These are phyloP conservation scores for Globisporangium paroecandrum DNA, from an alignment of 352 stramenopile genomes.

Conservation along the genomic window DNA sequence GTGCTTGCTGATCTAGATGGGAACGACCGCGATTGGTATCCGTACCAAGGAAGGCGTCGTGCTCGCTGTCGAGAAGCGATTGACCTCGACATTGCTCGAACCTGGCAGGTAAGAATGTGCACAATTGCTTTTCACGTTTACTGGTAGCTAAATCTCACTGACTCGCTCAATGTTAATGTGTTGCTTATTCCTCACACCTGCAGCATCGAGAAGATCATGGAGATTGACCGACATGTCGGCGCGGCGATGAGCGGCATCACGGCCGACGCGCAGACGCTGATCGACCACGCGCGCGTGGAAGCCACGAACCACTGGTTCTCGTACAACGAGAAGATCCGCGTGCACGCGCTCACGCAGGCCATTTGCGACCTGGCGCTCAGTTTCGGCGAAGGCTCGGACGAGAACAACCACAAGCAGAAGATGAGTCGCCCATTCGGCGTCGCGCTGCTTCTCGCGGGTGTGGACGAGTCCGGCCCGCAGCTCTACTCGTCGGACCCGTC, in stretches of 20 bases:
- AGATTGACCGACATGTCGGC: constrained; percentile 98
- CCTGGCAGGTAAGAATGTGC: constrained; percentile 57
- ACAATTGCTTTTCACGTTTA: no score
- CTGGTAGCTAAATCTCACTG: no score
- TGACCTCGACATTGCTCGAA: constrained; percentile 96
- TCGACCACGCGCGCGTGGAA: constrained; percentile 99
- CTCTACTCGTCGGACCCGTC: constrained; percentile 98
- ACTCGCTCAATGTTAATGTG: neutral
- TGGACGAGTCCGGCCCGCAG: constrained; percentile 92
- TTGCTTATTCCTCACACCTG: constrained; percentile 3
- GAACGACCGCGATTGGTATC: constrained; percentile 97
- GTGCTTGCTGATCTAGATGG: constrained; percentile 66
- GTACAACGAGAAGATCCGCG: constrained; percentile 97
- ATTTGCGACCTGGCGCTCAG: constrained; percentile 98
- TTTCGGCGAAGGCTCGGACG: constrained; percentile 90
- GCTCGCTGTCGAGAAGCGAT: constrained; percentile 98
- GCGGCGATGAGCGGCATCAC: constrained; percentile 98
- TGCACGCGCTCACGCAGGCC: constrained; percentile 97
- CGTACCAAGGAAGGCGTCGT: constrained; percentile 97
- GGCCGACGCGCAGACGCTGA: constrained; percentile 97
- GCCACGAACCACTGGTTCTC: constrained; percentile 99
- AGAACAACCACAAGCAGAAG: constrained; percentile 96
- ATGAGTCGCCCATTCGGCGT: constrained; percentile 99
- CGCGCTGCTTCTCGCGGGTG: constrained; percentile 95
- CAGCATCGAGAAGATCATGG: constrained; percentile 99